phyloP scores from a whole-genome alignment of 73 alveolate genomes.

The Tetrahymena borealis region DNA sequence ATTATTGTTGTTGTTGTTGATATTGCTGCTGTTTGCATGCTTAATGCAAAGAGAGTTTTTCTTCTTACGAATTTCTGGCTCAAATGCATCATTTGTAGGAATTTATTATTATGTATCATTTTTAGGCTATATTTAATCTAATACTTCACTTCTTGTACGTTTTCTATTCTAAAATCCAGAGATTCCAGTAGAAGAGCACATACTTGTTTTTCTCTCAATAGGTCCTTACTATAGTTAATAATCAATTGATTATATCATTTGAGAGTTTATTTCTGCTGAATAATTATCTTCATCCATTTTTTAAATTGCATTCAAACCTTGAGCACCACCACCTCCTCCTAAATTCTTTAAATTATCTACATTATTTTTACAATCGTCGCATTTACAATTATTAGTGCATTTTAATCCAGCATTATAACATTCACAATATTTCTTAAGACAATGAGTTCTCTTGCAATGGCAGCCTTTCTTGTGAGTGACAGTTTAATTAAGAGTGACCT shows the following conservation, averaged over 20 bases:
- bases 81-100: not conserved
- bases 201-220: not conserved
- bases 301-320: not conserved
- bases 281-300: not conserved
- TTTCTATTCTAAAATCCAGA: not conserved
- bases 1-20: no score
- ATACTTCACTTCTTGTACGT: not conserved
- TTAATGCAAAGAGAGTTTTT: not conserved
- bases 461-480: slow-evolving; percentile 70
- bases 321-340: not conserved
- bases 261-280: not conserved
- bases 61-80: not conserved
- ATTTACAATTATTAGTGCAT: slow-evolving; percentile 78
- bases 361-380: slow-evolving; percentile 73
- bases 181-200: not conserved
- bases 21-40: not conserved
- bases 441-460: slow-evolving; percentile 82
- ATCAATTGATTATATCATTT: not conserved
- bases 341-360: not conserved
- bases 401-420: slow-evolving; percentile 74
- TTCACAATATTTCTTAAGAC: slow-evolving; percentile 90
- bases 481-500: not conserved
- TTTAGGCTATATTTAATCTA: not conserved
- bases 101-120: not conserved
- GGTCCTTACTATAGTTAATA: not conserved